Percentiles rank a stretch among this genome's conserved stretches.
phyloP scores from a whole-genome alignment of 345 rosid genomes.

The Turritis glabra region DNA sequence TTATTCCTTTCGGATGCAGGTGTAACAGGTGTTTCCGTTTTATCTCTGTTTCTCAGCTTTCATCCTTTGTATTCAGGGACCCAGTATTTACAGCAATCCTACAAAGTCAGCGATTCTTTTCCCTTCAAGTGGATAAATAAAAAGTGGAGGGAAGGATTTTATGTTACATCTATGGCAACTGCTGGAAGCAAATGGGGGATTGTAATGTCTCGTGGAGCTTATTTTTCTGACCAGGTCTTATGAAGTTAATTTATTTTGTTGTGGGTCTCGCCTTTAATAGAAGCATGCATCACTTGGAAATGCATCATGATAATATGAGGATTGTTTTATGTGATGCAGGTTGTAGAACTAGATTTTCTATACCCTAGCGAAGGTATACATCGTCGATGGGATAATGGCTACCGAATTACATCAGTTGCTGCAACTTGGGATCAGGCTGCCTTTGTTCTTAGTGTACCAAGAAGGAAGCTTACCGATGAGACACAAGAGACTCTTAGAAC shows the following conservation, averaged over 20 bases:
- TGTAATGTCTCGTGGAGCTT: conserved; percentile 97
- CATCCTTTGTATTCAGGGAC: conserved; percentile 57
- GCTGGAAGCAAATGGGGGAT: conserved; percentile 97
- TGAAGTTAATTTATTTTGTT: background rate
- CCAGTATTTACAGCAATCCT: conserved; percentile 91
- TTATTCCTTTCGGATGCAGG: conserved; percentile 12
- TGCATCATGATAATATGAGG: background rate
- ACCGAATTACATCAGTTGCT: conserved; percentile 90
- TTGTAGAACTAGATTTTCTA: conserved; percentile 94
- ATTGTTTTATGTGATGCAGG: conserved; percentile 48
- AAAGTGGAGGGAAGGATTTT: conserved; percentile 94
- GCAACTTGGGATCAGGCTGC: conserved; percentile 97
- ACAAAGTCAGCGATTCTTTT: conserved; percentile 94
- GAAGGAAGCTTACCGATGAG: conserved; percentile 85
- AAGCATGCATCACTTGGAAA: background rate
- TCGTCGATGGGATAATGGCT: conserved; percentile 92
- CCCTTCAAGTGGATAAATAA: conserved; percentile 98
- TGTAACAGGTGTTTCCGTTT: background rate
- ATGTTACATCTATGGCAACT: conserved; percentile 93
- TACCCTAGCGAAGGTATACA: conserved; percentile 99
- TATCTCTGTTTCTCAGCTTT: background rate
- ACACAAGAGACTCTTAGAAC: conserved; percentile 97
- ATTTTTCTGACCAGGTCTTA: conserved; percentile 81
- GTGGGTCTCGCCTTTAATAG: background rate
- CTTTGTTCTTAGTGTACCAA: conserved; percentile 87